Percentiles rank a stretch among this genome's conserved stretches.
Evolutionary conservation across 2,329 filamentous ascomycete genomes (phyloP).

Genomic region (Clarireedia sp.): DNA sequence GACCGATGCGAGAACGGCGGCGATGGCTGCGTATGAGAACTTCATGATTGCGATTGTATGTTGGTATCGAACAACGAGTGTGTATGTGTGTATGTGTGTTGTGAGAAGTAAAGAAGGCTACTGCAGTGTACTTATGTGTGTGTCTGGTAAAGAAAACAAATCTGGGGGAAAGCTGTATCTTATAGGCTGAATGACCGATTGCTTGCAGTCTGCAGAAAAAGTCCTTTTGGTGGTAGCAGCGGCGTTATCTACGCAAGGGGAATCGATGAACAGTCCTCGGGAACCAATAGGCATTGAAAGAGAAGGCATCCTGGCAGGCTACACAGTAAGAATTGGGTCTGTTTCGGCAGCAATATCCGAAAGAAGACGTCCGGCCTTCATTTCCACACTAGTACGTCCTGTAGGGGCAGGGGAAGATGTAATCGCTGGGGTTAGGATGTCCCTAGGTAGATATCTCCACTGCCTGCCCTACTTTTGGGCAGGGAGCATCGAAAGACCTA

Average conservation of each 20-base stretch:
- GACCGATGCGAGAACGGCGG: constrained; percentile 11
- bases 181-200: not conserved
- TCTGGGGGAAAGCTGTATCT: not conserved
- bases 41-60: constrained; percentile 14
- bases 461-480: too few species aligned
- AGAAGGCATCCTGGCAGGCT: not conserved
- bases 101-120: not conserved
- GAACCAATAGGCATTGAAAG: not conserved
- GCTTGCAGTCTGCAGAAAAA: not conserved
- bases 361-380: not conserved
- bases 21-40: constrained; percentile 10
- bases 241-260: constrained; percentile 1
- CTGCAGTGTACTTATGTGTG: not conserved
- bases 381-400: too few species aligned
- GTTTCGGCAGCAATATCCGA: not conserved
- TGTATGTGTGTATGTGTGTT: not conserved
- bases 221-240: not conserved
- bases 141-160: not conserved
- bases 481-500: too few species aligned
- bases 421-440: too few species aligned
- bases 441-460: too few species aligned
- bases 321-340: not conserved
- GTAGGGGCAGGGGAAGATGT: too few species aligned
- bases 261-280: constrained; percentile 1
- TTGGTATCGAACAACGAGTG: not conserved